phyloP scores from a whole-genome alignment of 805 yeast species.

The Kazachstania bromeliacearum region DNA sequence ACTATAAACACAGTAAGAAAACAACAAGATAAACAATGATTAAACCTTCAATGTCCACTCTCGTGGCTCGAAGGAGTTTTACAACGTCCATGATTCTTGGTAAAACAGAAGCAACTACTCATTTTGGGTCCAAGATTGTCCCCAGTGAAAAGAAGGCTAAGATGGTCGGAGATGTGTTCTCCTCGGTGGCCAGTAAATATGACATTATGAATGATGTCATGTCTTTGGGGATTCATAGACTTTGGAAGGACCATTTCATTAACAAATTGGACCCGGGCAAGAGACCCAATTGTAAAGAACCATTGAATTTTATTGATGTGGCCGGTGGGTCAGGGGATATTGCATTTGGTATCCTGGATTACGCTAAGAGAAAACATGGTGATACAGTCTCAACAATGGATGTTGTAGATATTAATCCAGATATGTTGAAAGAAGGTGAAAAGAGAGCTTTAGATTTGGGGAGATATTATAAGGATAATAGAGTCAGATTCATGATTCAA shows the following conservation, averaged over 20 bases:
- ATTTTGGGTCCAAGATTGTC: conserved; percentile 85
- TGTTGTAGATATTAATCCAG: conserved; percentile 89
- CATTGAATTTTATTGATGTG: conserved; percentile 83
- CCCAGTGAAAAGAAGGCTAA: conserved; percentile 71
- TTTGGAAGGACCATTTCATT: conserved; percentile 92
- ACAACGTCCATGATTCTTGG: conserved; percentile 1
- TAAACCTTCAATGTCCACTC: not conserved
- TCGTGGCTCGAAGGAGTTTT: not conserved
- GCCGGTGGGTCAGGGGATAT: conserved; percentile 99
- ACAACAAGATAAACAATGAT: not conserved
- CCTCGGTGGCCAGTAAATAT: conserved; percentile 88
- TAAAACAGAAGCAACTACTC: conserved; percentile 39
- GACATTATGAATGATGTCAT: conserved; percentile 97
- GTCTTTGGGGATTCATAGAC: conserved; percentile 90
- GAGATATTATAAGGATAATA: conserved; percentile 40
- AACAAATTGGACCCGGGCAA: conserved; percentile 84
- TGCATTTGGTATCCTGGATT: conserved; percentile 89
- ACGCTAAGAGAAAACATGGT: conserved; percentile 69
- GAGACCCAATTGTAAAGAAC: conserved; percentile 71
- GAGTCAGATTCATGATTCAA: conserved; percentile 78
- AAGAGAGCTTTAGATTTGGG: conserved; percentile 56
- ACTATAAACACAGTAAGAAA: too few species aligned
- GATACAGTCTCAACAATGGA: conserved; percentile 77
- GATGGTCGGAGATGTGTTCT: conserved; percentile 77
- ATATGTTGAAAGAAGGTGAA: conserved; percentile 90